phyloP scores from a whole-genome alignment of 495 filamentous ascomycete species.

The Aspergillus avenaceus region DNA sequence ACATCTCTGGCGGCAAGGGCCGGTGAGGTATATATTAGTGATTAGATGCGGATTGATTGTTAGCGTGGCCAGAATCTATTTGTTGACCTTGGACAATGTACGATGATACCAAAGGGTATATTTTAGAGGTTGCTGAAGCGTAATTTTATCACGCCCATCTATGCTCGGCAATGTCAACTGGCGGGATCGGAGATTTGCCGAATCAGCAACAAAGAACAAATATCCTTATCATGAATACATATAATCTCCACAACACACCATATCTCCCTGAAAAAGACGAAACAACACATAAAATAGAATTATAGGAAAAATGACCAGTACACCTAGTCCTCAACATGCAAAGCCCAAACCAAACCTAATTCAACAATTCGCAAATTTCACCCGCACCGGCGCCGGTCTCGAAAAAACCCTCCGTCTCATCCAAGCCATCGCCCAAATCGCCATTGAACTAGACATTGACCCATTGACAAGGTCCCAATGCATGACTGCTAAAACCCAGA shows the following conservation, averaged over 20 bases:
- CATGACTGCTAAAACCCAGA: constrained; percentile 28
- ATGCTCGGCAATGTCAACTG: too few species aligned
- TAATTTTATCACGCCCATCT: too few species aligned
- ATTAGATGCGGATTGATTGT: not conserved
- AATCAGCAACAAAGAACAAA: too few species aligned
- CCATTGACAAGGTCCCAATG: constrained; percentile 21
- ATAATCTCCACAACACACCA: not conserved
- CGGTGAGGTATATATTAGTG: constrained; percentile 17
- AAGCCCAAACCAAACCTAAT: constrained; percentile 4
- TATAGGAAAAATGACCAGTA: not conserved
- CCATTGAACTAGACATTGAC: constrained; percentile 32
- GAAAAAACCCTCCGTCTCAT: constrained; percentile 60
- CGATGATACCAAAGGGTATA: too few species aligned
- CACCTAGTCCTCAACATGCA: not conserved
- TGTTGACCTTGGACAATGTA: not conserved
- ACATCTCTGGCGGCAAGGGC: constrained; percentile 49
- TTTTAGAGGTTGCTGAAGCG: too few species aligned
- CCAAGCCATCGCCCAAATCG: constrained; percentile 51
- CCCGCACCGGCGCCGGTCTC: constrained; percentile 41
- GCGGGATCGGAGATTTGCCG: too few species aligned
- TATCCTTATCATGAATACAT: too few species aligned
- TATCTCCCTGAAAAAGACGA: not conserved
- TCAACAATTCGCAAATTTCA: constrained; percentile 33
- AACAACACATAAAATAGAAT: not conserved
- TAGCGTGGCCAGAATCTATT: not conserved